phyloP scores from a whole-genome alignment of 164 flowering plant species.

The Vitis riparia region DNA sequence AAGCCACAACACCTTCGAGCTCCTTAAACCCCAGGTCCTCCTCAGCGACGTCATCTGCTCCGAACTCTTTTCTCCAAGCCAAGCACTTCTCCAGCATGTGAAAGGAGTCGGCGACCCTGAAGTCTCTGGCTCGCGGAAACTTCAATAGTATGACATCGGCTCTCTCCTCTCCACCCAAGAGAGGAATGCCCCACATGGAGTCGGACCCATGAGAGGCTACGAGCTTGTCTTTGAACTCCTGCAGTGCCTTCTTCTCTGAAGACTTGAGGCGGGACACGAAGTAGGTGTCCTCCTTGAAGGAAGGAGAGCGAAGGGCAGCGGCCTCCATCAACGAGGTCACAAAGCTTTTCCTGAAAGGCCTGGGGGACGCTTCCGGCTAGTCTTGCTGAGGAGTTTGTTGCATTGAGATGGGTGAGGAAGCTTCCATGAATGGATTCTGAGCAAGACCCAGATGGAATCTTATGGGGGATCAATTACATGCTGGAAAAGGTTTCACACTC shows the following conservation, averaged over 20 bases:
- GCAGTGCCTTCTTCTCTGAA: constrained; percentile 68
- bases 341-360: constrained; percentile 61
- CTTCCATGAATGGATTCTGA: constrained; percentile 25
- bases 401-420: constrained; percentile 34
- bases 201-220: constrained; percentile 21
- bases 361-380: constrained; percentile 36
- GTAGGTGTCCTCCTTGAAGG: constrained; percentile 88
- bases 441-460: constrained; percentile 16
- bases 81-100: constrained; percentile 66
- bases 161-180: constrained; percentile 47
- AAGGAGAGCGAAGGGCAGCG: constrained; percentile 51
- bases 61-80: constrained; percentile 76
- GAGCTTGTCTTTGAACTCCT: constrained; percentile 65
- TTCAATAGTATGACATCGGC: constrained; percentile 82
- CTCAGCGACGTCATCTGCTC: constrained; percentile 55
- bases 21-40: constrained; percentile 87
- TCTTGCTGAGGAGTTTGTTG: constrained; percentile 27
- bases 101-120: constrained; percentile 54
- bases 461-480: too few relatives aligned
- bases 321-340: constrained; percentile 68
- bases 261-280: constrained; percentile 58
- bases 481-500: too few relatives aligned
- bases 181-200: constrained; percentile 79
- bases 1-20: constrained; percentile 78
- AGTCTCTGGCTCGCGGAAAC: constrained; percentile 92